A percentile compares a stretch with the other conserved stretches of the same genome.
These are phyloP conservation scores for Niebla homalea DNA, from an alignment of 495 filamentous ascomycete species.

Conservation along the genomic window DNA sequence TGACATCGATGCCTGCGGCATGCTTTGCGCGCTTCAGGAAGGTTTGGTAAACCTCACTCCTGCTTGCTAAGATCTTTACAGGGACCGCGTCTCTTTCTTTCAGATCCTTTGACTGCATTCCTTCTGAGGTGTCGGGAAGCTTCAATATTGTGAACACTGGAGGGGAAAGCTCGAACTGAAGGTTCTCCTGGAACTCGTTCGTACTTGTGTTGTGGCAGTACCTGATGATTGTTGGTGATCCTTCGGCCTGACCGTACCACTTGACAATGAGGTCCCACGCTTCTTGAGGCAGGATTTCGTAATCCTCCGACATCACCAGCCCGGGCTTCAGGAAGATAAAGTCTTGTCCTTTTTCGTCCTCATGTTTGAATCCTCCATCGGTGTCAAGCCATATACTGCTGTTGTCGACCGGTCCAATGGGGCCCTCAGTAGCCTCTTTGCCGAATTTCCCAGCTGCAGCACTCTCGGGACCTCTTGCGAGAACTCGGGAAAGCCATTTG, in stretches of 20 bases:
- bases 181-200: slow-evolving; percentile 41
- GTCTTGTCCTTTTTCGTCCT: slow-evolving; percentile 41
- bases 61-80: slow-evolving; percentile 51
- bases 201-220: slow-evolving; percentile 62
- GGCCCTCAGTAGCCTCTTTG: slow-evolving; percentile 48
- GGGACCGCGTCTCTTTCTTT: slow-evolving; percentile 41
- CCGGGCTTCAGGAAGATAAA: slow-evolving; percentile 70
- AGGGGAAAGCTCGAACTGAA: slow-evolving; percentile 74
- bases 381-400: slow-evolving; percentile 44
- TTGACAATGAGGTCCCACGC: slow-evolving; percentile 70
- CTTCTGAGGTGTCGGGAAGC: slow-evolving; percentile 41
- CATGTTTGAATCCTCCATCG: slow-evolving; percentile 35
- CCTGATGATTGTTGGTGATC: slow-evolving; percentile 60
- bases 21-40: slow-evolving; percentile 66
- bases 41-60: slow-evolving; percentile 48
- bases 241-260: slow-evolving; percentile 67
- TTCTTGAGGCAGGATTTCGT: slow-evolving; percentile 59
- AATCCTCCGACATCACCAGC: slow-evolving; percentile 50
- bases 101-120: slow-evolving; percentile 43
- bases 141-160: slow-evolving; percentile 80
- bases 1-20: slow-evolving; percentile 45
- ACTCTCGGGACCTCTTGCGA: slow-evolving; percentile 47
- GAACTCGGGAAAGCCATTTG: slow-evolving; percentile 64
- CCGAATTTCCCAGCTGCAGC: slow-evolving; percentile 34
- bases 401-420: slow-evolving; percentile 79